These are phyloP conservation scores for Cladosporium sp. DNA, from an alignment of 2,329 filamentous ascomycete species.

Conservation along the genomic window DNA sequence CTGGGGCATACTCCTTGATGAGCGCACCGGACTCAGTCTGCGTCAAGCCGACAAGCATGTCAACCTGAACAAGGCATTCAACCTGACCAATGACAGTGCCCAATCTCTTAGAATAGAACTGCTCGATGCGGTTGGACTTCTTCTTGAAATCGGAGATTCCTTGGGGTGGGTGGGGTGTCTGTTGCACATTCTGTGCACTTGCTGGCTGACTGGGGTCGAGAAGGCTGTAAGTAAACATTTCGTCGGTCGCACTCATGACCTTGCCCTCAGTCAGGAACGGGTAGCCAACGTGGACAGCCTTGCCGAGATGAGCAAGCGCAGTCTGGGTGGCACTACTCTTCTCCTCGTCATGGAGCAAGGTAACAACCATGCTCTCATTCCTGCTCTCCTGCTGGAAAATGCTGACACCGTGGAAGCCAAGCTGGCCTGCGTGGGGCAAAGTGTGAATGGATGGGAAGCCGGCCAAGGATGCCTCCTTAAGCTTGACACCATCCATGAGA, in stretches of 20 bases:
- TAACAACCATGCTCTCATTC: constrained; percentile 95
- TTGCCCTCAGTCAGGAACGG: constrained; percentile 95
- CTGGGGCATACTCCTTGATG: constrained; percentile 86
- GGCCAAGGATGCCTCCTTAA: constrained; percentile 80
- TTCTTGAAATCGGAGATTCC: constrained; percentile 83
- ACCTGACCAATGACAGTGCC: constrained; percentile 84
- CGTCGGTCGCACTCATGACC: constrained; percentile 84
- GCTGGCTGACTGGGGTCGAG: constrained; percentile 52
- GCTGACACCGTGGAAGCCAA: constrained; percentile 86
- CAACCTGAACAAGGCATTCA: constrained; percentile 86
- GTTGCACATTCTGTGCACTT: constrained; percentile 56
- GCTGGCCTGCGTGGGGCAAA: constrained; percentile 75
- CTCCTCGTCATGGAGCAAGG: constrained; percentile 71
- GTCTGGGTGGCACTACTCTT: constrained; percentile 66
- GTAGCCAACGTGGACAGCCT: constrained; percentile 88
- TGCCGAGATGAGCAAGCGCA: constrained; percentile 78
- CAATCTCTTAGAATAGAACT: constrained; percentile 84
- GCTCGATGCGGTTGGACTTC: constrained; percentile 82
- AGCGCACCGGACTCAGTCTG: constrained; percentile 91
- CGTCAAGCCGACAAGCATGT: constrained; percentile 86
- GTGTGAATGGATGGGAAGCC: constrained; percentile 91
- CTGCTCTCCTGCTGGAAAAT: constrained; percentile 95
- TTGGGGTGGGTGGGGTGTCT: constrained; percentile 69
- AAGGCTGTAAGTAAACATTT: constrained; percentile 84
- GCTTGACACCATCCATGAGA: constrained; percentile 78